Percentiles rank a stretch among this genome's conserved stretches.
Evolutionary conservation across 139 green algal genomes (phyloP).

Genomic region (Marvania coccoides): DNA sequence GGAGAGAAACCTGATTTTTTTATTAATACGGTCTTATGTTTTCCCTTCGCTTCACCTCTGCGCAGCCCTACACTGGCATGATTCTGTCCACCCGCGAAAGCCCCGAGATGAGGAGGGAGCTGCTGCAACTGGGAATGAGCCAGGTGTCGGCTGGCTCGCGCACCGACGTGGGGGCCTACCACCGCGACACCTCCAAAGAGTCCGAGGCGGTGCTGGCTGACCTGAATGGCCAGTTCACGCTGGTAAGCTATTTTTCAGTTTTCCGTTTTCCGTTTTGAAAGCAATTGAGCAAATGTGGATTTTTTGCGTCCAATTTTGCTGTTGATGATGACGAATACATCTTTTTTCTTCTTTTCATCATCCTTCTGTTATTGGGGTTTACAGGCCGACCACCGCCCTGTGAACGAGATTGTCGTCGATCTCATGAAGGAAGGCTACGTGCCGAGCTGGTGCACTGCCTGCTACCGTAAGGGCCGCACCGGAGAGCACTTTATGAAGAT

Average conservation of each 20-base stretch:
- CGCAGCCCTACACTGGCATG: constrained; percentile 71
- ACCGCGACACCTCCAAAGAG: constrained; percentile 28
- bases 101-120: constrained; percentile 45
- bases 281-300: no score
- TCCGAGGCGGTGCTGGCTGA: constrained; percentile 42
- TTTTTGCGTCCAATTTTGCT: no score
- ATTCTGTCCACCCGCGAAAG: constrained; percentile 58
- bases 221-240: constrained; percentile 52
- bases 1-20: neutral
- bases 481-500: constrained; percentile 76
- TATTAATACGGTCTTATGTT: neutral
- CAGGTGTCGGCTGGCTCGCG: constrained; percentile 57
- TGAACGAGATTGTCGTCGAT: constrained; percentile 41
- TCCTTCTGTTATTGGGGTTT: no score
- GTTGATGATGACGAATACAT: no score
- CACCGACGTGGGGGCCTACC: constrained; percentile 64
- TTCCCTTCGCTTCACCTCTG: neutral
- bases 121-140: constrained; percentile 52
- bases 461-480: constrained; percentile 65
- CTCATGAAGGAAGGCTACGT: constrained; percentile 61
- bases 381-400: constrained; percentile 9
- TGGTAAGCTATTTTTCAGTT: no score
- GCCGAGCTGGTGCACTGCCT: constrained; percentile 64
- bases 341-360: no score
- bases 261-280: no score